Conservation (phyloP, 1,284 basidiomycete genomes). For the Tausonia pullulans region DNA sequence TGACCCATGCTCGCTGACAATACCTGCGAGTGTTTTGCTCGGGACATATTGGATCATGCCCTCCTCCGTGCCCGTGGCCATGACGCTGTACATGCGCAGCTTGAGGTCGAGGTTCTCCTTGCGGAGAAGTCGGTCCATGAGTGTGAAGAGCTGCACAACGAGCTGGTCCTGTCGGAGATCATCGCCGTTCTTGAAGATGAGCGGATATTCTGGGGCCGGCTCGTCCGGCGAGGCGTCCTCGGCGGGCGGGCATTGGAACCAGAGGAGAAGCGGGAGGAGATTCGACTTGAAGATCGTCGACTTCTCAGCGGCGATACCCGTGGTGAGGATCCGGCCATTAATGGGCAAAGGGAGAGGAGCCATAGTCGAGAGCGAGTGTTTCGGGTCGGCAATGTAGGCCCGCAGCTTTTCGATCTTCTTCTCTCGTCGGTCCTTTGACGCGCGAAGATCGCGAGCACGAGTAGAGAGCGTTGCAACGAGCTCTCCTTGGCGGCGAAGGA, state of each 20-base stretch:
- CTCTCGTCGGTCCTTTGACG: constrained; percentile 81
- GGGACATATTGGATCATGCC: constrained; percentile 96
- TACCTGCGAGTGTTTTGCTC: constrained; percentile 87
- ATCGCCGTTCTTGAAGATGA: constrained; percentile 98
- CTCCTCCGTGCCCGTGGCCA: constrained; percentile 83
- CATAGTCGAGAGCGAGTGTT: constrained; percentile 64
- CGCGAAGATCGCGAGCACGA: constrained; percentile 73
- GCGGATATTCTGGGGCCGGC: constrained; percentile 55
- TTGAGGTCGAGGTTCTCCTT: constrained; percentile 95
- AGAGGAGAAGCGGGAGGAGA: constrained; percentile 79
- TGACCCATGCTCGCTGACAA: constrained; percentile 85
- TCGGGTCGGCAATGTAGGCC: constrained; percentile 68
- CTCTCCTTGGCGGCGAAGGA: constrained; percentile 73
- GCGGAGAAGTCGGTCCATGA: constrained; percentile 87
- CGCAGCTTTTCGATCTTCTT: constrained; percentile 96
- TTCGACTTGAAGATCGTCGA: constrained; percentile 97
- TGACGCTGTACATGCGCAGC: constrained; percentile 81
- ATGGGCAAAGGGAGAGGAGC: constrained; percentile 72
- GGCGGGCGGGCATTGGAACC: constrained; percentile 49
- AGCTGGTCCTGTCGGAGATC: constrained; percentile 97
- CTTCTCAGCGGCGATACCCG: constrained; percentile 77
- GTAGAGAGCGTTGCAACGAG: constrained; percentile 72
- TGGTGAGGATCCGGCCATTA: constrained; percentile 69
- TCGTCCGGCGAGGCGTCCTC: neutral
- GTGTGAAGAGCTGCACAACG: constrained; percentile 90